Base-by-base conservation (phyloP, 768 basidiomycete species). In the Tubosaeta brunneosetosa region DNA sequence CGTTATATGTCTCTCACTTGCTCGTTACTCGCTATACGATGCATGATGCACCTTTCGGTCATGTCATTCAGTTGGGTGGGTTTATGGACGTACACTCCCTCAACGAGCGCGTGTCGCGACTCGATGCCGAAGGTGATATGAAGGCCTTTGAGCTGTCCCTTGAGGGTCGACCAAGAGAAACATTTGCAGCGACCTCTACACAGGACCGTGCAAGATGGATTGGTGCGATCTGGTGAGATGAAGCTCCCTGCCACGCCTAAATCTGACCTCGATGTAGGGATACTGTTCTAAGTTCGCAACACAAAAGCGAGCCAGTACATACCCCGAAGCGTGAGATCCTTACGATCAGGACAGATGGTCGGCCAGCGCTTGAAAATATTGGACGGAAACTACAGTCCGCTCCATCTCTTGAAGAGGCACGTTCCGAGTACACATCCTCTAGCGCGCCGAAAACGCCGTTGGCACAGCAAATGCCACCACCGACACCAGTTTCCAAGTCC, bases 201-300 rank as follows among this genome's bases (percentile, higher is more conserved):
- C 74, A 77, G 53, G 85, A 86, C 51, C 74, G 88, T 47, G 86
- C 85, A 4, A 77, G 76, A 9, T 90, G 88, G 88, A 77, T 90
- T 46, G 85, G 83, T 59, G 79, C 83, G 3, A 80, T 89, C 44
- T 90, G 88, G 88, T 87, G 64, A 61, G 74, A 32, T 44, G 19
- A 50, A 48, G 49, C 10, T 10, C 8, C 19, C 34, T 31, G 46
- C 7, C 32, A 26, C 22, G 34, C 22, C 4, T 1, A 14, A 42
- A 48, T 36, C 42, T 51, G 26, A 58, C 53, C 36, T 51, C 13
- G 37, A 17, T 36, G 5, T 58, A 86, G 86, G 86, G 84, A 88
- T 62, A 71, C 73, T 5, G 72, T 86, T 25, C 69, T 88, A 31
- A 71, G 73, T 6, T 66, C 68, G 6, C 70, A 67, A 41, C 67